Conservation (phyloP, 1,139 yeast genomes). For the Kodamaea suecica region DNA sequence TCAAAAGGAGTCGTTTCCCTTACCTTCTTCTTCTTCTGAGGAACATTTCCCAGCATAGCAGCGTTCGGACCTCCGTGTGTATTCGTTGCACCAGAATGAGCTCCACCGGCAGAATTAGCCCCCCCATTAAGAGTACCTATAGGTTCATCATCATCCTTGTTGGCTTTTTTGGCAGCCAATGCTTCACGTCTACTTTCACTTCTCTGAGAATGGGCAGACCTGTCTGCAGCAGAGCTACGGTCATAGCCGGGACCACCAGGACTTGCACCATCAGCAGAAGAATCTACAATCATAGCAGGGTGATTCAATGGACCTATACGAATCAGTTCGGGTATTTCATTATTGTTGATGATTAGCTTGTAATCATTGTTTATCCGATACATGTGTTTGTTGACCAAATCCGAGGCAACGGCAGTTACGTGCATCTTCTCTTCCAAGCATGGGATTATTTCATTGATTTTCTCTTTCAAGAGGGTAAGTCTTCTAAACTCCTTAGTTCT, state of each 20-base stretch:
- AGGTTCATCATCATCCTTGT: slow-evolving; percentile 39
- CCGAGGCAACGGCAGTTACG: slow-evolving; percentile 89
- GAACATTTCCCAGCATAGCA: slow-evolving; percentile 10
- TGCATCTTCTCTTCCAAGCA: slow-evolving; percentile 97
- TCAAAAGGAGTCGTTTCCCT: slow-evolving; percentile 2
- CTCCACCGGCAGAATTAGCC: slow-evolving; percentile 10
- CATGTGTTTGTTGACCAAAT: slow-evolving; percentile 66
- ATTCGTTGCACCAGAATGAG: slow-evolving; percentile 7
- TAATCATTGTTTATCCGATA: slow-evolving; percentile 77
- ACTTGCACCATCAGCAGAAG: slow-evolving; percentile 24
- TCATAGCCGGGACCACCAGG: slow-evolving; percentile 21
- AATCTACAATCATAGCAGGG: slow-evolving; percentile 76
- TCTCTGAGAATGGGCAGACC: slow-evolving; percentile 67
- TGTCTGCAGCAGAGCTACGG: slow-evolving; percentile 26
- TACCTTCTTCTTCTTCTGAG: slow-evolving; percentile 7
- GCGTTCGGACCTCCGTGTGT: slow-evolving; percentile 2
- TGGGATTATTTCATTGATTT: slow-evolving; percentile 75
- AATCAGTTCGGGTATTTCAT: slow-evolving; percentile 68
- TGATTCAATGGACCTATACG: slow-evolving; percentile 77
- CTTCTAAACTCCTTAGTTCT: slow-evolving; percentile 15
- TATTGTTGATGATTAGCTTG: slow-evolving; percentile 61
- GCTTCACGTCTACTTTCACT: slow-evolving; percentile 90
- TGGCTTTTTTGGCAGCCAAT: slow-evolving; percentile 78
- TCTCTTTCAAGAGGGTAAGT: slow-evolving; percentile 38
- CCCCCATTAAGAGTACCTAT: neutral